Conservation (phyloP, 2,329 filamentous ascomycete species). For the Hirsutella thompsonii region DNA sequence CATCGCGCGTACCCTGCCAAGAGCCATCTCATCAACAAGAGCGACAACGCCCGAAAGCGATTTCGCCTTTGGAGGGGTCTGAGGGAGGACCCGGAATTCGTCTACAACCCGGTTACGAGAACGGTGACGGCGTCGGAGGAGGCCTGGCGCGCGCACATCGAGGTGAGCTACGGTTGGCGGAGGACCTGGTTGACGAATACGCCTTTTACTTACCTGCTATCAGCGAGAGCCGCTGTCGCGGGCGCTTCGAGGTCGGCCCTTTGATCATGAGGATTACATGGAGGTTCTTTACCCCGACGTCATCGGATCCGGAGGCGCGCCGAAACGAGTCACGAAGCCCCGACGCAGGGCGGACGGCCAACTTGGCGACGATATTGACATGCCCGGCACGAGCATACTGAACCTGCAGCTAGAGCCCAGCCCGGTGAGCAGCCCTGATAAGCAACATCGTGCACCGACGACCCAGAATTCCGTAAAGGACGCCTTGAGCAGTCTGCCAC, state of each 20-base stretch:
- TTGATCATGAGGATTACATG: slow-evolving; percentile 49
- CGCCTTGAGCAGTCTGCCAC: slow-evolving; percentile 10
- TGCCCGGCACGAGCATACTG: slow-evolving; percentile 33
- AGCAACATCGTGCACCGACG: slow-evolving; percentile 12
- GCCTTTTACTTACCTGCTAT: slow-evolving; percentile 7
- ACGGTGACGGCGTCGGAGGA: slow-evolving; percentile 44
- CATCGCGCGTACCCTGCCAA: slow-evolving; percentile 46
- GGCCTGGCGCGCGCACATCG: slow-evolving; percentile 42
- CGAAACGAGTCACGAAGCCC: slow-evolving; percentile 45
- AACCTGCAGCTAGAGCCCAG: slow-evolving; percentile 26
- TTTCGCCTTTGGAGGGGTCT: slow-evolving; percentile 49
- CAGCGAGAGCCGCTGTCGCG: slow-evolving; percentile 46
- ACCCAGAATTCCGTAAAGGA: slow-evolving; percentile 15
- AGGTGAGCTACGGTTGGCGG: slow-evolving; percentile 25
- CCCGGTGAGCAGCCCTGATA: slow-evolving; percentile 13
- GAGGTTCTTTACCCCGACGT: slow-evolving; percentile 48
- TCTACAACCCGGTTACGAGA: slow-evolving; percentile 35
- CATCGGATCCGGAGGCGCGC: slow-evolving; percentile 44
- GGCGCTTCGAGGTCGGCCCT: slow-evolving; percentile 41
- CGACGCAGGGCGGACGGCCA: slow-evolving; percentile 34
- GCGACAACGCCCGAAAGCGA: slow-evolving; percentile 49
- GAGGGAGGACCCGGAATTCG: slow-evolving; percentile 42
- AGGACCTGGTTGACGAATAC: neutral
- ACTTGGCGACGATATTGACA: slow-evolving; percentile 31
- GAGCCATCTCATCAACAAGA: slow-evolving; percentile 50